Percentiles rank a stretch among this genome's conserved stretches.
Evolutionary conservation across 2,329 filamentous ascomycete genomes (phyloP).

Genomic region (Neonectria ditissima): DNA sequence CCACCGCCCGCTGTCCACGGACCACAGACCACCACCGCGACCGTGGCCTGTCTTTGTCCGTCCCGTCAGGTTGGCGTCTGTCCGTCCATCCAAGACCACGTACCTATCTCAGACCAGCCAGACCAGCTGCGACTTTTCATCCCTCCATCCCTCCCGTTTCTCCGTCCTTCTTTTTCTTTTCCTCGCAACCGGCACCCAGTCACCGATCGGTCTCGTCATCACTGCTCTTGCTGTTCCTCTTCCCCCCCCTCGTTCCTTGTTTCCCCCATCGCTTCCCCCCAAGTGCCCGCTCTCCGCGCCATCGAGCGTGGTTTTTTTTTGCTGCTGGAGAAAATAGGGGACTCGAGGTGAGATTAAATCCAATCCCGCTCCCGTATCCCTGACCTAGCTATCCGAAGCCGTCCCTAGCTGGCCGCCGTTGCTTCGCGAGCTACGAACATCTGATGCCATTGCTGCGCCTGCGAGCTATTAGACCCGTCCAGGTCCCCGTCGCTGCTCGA

Average conservation of each 20-base stretch:
- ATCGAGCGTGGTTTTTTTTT: conserved; percentile 21
- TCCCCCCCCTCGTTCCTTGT: neutral
- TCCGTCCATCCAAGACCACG: conserved; percentile 7
- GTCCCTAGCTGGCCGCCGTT: conserved; percentile 9
- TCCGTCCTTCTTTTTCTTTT: conserved; percentile 8
- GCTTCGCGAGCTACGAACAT: conserved; percentile 20
- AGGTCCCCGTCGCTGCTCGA: neutral
- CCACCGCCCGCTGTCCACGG: neutral
- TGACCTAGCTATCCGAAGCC: conserved; percentile 24
- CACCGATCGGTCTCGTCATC: conserved; percentile 11
- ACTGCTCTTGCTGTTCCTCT: conserved; percentile 12
- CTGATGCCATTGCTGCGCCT: conserved; percentile 7
- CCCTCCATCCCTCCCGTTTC: conserved; percentile 7
- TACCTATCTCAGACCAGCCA: neutral
- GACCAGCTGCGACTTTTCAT: neutral
- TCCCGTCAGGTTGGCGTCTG: conserved; percentile 4
- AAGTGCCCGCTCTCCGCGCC: neutral
- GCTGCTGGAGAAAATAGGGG: conserved; percentile 28
- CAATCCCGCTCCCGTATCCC: conserved; percentile 26
- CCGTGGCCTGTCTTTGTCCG: conserved; percentile 9
- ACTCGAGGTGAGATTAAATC: conserved; percentile 30
- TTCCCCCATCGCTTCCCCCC: neutral
- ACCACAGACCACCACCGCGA: neutral
- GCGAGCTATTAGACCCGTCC: conserved; percentile 24
- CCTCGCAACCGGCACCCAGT: neutral